A percentile compares a stretch with the other conserved stretches of the same genome.
phyloP scores from a whole-genome alignment of 192 early-diverging fungal genomes.

The Gryganskiella cystojenkinii region DNA sequence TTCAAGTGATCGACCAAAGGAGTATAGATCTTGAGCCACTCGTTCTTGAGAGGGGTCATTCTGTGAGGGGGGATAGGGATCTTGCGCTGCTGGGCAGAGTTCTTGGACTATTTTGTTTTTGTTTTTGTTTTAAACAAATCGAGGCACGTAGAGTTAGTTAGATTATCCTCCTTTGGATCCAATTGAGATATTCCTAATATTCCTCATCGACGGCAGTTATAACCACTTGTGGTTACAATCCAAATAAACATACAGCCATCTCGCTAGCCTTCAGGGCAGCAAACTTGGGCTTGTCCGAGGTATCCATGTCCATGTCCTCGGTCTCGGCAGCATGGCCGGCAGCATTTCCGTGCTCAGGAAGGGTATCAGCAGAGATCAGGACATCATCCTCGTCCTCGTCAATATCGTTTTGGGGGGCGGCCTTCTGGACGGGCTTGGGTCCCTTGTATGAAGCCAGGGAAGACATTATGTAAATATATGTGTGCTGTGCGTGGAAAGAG shows the following conservation, averaged over 20 bases:
- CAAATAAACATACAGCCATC: conserved; percentile 26
- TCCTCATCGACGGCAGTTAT: too few relatives aligned
- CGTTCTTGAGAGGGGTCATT: conserved; percentile 88
- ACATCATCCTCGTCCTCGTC: conserved; percentile 71
- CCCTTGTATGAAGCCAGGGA: conserved; percentile 49
- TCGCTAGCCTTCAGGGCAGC: conserved; percentile 61
- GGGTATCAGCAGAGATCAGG: conserved; percentile 69
- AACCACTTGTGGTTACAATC: background rate
- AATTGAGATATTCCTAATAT: too few relatives aligned
- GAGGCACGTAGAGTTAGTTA: too few relatives aligned
- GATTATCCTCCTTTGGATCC: too few relatives aligned
- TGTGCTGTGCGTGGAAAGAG: background rate
- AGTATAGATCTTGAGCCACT: conserved; percentile 97
- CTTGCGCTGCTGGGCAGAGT: conserved; percentile 63
- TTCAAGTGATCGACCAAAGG: conserved; percentile 96
- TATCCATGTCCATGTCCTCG: conserved; percentile 56
- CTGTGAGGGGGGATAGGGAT: conserved; percentile 96
- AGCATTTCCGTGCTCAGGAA: conserved; percentile 53
- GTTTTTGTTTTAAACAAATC: too few relatives aligned
- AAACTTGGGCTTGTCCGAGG: conserved; percentile 72
- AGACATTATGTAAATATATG: conserved; percentile 24
- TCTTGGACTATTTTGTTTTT: conserved; percentile 45
- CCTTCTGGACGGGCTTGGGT: conserved; percentile 49
- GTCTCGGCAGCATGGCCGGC: conserved; percentile 31
- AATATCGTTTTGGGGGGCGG: conserved; percentile 29